Percentiles rank a stretch among this genome's conserved stretches.
Conservation (phyloP, 2,329 filamentous ascomycete genomes). For the Xylariales sp. region DNA sequence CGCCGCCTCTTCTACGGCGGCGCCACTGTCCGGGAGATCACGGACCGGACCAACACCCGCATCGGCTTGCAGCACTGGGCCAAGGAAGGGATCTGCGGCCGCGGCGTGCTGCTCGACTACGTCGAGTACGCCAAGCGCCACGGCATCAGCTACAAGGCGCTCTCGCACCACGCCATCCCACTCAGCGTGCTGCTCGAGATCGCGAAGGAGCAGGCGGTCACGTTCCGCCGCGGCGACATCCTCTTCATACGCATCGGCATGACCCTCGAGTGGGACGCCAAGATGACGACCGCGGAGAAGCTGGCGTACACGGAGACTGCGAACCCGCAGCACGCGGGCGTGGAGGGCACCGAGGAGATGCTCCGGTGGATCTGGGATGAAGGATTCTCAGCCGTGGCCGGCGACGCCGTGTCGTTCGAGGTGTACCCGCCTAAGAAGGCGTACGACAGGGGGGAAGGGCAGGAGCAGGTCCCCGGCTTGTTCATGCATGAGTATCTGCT, state of each 20-base stretch:
- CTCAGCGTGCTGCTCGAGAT: neutral
- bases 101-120: conserved; percentile 34
- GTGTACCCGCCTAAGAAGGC: no score
- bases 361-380: neutral
- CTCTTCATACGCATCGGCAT: neutral
- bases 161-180: neutral
- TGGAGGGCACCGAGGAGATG: conserved; percentile 5
- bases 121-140: conserved; percentile 27
- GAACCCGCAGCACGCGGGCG: no score
- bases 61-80: neutral
- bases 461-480: neutral
- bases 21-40: neutral
- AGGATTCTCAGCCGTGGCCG: neutral
- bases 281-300: conserved; percentile 6
- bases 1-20: neutral
- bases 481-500: conserved; percentile 12
- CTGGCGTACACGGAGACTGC: no score
- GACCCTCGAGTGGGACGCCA: conserved; percentile 18
- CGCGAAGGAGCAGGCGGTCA: neutral
- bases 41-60: neutral
- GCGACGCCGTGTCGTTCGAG: no score
- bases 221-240: neutral
- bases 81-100: conserved; percentile 23
- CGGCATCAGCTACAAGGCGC: conserved; percentile 19
- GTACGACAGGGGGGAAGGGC: neutral